A percentile compares a stretch with the other conserved stretches of the same genome.
phyloP scores from a whole-genome alignment of 2,329 filamentous ascomycete genomes.

The Ophiocordyceps camponoti-leonardi region DNA sequence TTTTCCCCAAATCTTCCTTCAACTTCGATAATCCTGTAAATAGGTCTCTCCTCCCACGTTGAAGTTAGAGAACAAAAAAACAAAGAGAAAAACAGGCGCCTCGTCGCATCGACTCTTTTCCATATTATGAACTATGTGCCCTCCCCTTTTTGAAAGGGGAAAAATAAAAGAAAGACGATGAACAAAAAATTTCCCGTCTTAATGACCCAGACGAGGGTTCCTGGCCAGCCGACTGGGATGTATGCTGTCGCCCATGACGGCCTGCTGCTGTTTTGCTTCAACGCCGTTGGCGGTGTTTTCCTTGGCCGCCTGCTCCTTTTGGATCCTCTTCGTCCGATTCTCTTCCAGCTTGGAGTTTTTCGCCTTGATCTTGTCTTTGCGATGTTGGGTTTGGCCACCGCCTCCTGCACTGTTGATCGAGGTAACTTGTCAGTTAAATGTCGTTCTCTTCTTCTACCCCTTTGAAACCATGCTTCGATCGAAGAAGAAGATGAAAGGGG shows the following conservation, averaged over 20 bases:
- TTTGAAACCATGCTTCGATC: too few relatives aligned
- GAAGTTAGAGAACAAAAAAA: neutral
- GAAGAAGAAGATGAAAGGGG: too few relatives aligned
- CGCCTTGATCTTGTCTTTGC: slow-evolving; percentile 59
- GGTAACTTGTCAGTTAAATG: too few relatives aligned
- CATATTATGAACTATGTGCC: too few relatives aligned
- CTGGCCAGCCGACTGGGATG: slow-evolving; percentile 32
- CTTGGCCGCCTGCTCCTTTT: slow-evolving; percentile 11
- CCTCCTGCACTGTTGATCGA: slow-evolving; percentile 50
- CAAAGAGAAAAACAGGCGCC: too few relatives aligned
- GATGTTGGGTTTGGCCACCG: slow-evolving; percentile 56
- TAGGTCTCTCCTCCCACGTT: slow-evolving; percentile 1
- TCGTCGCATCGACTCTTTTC: neutral
- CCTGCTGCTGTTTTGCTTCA: slow-evolving; percentile 6
- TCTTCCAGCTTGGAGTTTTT: slow-evolving; percentile 81
- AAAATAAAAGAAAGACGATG: neutral
- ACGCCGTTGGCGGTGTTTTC: slow-evolving; percentile 9
- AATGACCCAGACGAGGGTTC: slow-evolving; percentile 3
- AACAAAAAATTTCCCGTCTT: neutral
- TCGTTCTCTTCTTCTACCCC: neutral
- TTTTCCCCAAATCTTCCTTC: neutral
- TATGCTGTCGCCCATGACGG: slow-evolving; percentile 16
- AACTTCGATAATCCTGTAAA: slow-evolving; percentile 3
- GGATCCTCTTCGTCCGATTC: slow-evolving; percentile 31
- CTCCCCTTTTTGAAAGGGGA: too few relatives aligned